A percentile compares a stretch with the other conserved stretches of the same genome.
Evolutionary conservation across 1,284 basidiomycete genomes (phyloP).

Genomic region (Acaromyces ingoldii): DNA sequence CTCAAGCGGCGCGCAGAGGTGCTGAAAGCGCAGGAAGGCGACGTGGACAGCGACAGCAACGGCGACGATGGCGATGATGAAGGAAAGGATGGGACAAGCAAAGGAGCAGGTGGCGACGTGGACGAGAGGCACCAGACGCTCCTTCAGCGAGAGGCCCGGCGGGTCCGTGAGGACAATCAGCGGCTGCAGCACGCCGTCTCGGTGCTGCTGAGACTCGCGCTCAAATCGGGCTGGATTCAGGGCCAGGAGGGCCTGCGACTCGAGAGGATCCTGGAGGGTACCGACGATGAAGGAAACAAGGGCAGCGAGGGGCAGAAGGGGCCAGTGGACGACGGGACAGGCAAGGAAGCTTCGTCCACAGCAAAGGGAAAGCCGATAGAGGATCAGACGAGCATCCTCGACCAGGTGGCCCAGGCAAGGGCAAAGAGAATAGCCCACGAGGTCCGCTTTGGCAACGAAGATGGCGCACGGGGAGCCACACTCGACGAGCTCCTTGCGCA

Average conservation of each 20-base stretch:
- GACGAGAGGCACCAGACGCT: neutral
- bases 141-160: neutral
- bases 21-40: neutral
- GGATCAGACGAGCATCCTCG: no score
- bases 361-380: no score
- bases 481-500: no score
- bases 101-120: no score
- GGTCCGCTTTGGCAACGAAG: no score
- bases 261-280: conserved; percentile 24
- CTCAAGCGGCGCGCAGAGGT: neutral
- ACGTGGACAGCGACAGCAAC: neutral
- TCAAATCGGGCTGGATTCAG: conserved; percentile 31
- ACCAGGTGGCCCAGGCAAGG: no score
- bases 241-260: conserved; percentile 33
- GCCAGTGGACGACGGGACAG: no score
- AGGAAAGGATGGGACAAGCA: neutral
- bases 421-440: no score
- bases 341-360: no score
- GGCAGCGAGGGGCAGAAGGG: no score
- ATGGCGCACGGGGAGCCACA: no score
- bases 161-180: conserved; percentile 5
- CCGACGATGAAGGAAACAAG: neutral
- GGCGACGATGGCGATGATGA: neutral
- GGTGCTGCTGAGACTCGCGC: conserved; percentile 32
- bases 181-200: conserved; percentile 29